Evolutionary conservation across 1,139 yeast species (phyloP), one percentile per base, ranked within the genome.

Genomic region (Kodamaea sp.): DNA sequence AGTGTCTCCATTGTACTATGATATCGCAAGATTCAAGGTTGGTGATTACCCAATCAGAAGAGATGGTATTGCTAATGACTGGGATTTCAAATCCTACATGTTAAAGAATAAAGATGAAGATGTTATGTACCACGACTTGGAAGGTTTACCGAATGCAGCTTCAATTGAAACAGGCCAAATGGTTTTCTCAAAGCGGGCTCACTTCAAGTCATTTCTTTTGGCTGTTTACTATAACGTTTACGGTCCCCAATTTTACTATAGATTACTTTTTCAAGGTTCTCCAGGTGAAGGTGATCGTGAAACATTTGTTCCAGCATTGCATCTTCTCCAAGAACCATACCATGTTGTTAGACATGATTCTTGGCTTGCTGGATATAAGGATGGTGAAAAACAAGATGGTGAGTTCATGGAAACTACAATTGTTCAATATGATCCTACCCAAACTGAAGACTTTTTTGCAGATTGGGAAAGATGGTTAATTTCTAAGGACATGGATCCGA

Each of bases 251-350:
- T 58, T 54, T 44, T 67, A 57, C 45, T 60, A 65, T 42, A 48
- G 55, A 15, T 52, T 68, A 40, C 44, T 68, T 5, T 64, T 57
- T 48, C 73, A 65, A 52, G 72, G 72, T 12, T 60, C 62, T 2
- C 63, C 61, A 7, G 70, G 68, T 5, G 60, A 55, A 30, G 71
- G 72, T 29, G 73, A 67, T 42, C 57, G 67, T 38, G 74, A 68
- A 39, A 64, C 72, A 1, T 57, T 64, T 39, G 58, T 65, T 7
- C 70, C 72, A 3, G 73, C 73, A 3, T 54, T 67, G 35, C 62
- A 62, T 36, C 63, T 62, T 3, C 58, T 67, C 46, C 48, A 61
- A 29, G 72, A 66, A 44, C 60, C 69, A 2, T 67, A 65, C 42
- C 52, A 60, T 38, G 42, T 64, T 23, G 62, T 58, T 3, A 50